A percentile compares a stretch with the other conserved stretches of the same genome.
phyloP scores from a whole-genome alignment of 495 filamentous ascomycete genomes.

The Halenospora varia region DNA sequence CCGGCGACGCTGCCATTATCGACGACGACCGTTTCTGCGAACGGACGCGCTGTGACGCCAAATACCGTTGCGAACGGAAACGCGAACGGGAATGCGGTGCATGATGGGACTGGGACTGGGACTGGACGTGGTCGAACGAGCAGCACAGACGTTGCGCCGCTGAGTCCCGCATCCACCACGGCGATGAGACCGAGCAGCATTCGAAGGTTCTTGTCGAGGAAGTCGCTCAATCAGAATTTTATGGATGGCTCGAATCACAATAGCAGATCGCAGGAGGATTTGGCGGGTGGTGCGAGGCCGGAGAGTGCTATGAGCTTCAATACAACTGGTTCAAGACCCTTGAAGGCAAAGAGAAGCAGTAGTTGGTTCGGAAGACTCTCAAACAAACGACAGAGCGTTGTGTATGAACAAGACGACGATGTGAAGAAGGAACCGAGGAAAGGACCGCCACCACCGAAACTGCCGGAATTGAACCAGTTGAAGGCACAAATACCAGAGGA shows the following conservation, averaged over 20 bases:
- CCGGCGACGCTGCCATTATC: neutral
- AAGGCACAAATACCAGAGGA: constrained; percentile 40
- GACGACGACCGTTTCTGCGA: neutral
- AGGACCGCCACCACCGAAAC: constrained; percentile 53
- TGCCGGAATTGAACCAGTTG: constrained; percentile 53
- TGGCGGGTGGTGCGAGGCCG: constrained; percentile 30
- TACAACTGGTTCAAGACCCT: neutral
- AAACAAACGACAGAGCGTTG: constrained; percentile 4
- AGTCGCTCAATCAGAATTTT: constrained; percentile 32
- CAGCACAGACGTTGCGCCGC: constrained; percentile 9
- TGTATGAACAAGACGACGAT: constrained; percentile 19
- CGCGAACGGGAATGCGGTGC: constrained; percentile 7
- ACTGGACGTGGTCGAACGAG: constrained; percentile 20
- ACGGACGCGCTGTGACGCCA: too few relatives aligned
- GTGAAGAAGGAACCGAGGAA: constrained; percentile 26
- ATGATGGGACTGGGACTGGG: too few relatives aligned
- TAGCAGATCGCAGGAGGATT: constrained; percentile 26
- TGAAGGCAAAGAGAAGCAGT: constrained; percentile 18
- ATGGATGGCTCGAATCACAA: constrained; percentile 27
- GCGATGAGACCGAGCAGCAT: constrained; percentile 30
- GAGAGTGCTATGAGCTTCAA: constrained; percentile 18
- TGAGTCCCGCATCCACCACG: constrained; percentile 19
- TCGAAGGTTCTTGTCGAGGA: constrained; percentile 36
- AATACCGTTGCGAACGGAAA: too few relatives aligned
- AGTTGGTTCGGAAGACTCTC: constrained; percentile 24